Percentiles rank a stretch among this genome's conserved stretches.
These are phyloP conservation scores for Blastomyces percursus DNA, from an alignment of 2,329 filamentous ascomycete genomes.

Conservation along the genomic window DNA sequence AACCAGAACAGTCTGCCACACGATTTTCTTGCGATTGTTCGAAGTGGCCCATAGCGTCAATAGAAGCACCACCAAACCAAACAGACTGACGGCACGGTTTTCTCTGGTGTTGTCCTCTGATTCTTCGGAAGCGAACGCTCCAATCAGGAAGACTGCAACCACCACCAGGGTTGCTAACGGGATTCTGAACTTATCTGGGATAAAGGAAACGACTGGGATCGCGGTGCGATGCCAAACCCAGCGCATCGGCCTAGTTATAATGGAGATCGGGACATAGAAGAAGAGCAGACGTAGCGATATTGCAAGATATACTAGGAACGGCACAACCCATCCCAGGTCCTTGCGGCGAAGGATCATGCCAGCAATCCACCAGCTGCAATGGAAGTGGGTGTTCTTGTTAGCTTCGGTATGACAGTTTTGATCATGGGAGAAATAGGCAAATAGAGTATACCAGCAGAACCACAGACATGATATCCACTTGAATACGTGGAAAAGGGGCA, in stretches of 20 bases:
- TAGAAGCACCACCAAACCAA: slow-evolving; percentile 65
- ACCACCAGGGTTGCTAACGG: slow-evolving; percentile 53
- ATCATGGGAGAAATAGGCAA: background rate
- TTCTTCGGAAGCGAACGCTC: slow-evolving; percentile 63
- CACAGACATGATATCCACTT: background rate
- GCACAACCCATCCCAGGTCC: slow-evolving; percentile 70
- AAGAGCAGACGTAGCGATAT: slow-evolving; percentile 64
- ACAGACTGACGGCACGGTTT: slow-evolving; percentile 70
- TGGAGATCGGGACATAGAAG: slow-evolving; percentile 57
- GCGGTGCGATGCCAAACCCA: slow-evolving; percentile 57
- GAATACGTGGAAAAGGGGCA: background rate
- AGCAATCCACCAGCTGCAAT: slow-evolving; percentile 60
- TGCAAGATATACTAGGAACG: slow-evolving; percentile 68
- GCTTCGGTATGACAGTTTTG: background rate
- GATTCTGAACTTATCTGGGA: slow-evolving; percentile 56
- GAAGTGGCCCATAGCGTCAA: slow-evolving; percentile 59
- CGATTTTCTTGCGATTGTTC: slow-evolving; percentile 48
- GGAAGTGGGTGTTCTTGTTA: background rate
- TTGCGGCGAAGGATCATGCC: slow-evolving; percentile 60
- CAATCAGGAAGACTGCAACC: slow-evolving; percentile 64
- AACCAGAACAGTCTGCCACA: slow-evolving; percentile 71
- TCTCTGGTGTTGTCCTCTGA: slow-evolving; percentile 63
- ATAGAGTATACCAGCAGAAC: background rate
- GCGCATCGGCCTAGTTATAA: slow-evolving; percentile 56
- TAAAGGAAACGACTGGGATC: slow-evolving; percentile 46